Evolutionary conservation across 1,284 basidiomycete species (phyloP), one percentile per base, ranked within the genome.

Genomic region (Entoloma clypeatum): DNA sequence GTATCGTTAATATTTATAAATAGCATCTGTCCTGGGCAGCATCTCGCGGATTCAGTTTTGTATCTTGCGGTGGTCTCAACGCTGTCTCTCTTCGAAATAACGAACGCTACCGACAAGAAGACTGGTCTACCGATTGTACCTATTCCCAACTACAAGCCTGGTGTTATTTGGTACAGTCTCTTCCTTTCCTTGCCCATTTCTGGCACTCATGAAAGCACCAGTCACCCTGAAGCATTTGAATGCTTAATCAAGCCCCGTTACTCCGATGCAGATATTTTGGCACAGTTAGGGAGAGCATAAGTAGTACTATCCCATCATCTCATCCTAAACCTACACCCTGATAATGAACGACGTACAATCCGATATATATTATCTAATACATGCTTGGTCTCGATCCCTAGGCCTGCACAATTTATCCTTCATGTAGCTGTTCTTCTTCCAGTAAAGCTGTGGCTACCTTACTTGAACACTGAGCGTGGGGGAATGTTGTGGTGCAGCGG

Each of bases 111-210:
- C 17, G 44, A 45, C 17, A 40, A 45, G 39, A 41, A 29, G 5
- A 37, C 41, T 27, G 44, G 39, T 7, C 7, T 18, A 34, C 44
- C 44, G 4, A 45, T 45, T 21, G 24, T 45, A n/a, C 44, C 44
- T 27, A 39, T 41, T 6, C 44, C 44, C 7, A 41, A 45, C 16
- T 45, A 45, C 35, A 36, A 40, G 23, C 33, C 44, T 33, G 39
- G 44, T 16, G 34, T 45, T 14, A 45, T 45, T 26, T 32, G 39
- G 44, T 41, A 27, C 17, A 39, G 3, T 39, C 7, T 11, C 8
- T 17, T 25, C 6, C 21, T 4, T 33, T 6, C 17, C 17, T 16
- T 22, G 5, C 24, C 16, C 4, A 3, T 19, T 26, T 4, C 14
- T 26, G 11, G 3, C 22, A 19, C 14, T 19, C 26, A 36, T 18